Evolutionary conservation across 2,329 filamentous ascomycete genomes (phyloP), one percentile per base, ranked within the genome.

Genomic region (Huntiella bhutanensis): DNA sequence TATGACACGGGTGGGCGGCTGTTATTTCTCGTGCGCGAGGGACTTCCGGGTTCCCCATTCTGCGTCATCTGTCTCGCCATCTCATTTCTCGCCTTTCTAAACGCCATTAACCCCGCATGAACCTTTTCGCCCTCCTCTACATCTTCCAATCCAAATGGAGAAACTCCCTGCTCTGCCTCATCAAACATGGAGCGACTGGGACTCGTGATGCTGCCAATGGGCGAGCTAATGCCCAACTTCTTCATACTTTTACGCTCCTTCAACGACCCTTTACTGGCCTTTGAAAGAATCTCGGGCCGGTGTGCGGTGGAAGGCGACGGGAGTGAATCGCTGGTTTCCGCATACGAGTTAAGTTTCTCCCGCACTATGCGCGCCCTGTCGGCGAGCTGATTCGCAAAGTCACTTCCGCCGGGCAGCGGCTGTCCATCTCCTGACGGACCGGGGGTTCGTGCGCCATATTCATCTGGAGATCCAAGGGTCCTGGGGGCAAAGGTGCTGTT

Each of bases 381-480:
- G 2, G 80, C 81, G 35, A 87, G 68, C 54, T 85, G 79, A 45
- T 70, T 75, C 13, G 79, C 77, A 55, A 87, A 86, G 22, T 83
- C 81, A 45, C 83, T 75, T 4, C 71, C 32, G 38, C 28, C 28
- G 16, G 33, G 33, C 16, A 40, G 16, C 13, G 8, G 16, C 19
- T 46, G 15, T 19, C 82, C 81, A 44, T 83, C 75, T 4, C 71
- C 32, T 28, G 13, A 13, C n/a, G 33, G 33, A 35, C 33, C 17
- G 33, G 12, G 15, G 13, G 44, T 16, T n/a, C 41, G 43, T 15
- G 34, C 40, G 37, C 19, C 19, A 28, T 32, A 15, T 40, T 16
- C 19, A 33, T 45, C 49, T 16, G 62, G 57, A 1, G 56, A 55
- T 0, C 57, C 53, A 43, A 64, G 62, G 0, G 64, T 61, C 7